A percentile compares a stretch with the other conserved stretches of the same genome.
phyloP scores from a whole-genome alignment of 148 eudicot genomes.

The Polygonum aviculare region DNA sequence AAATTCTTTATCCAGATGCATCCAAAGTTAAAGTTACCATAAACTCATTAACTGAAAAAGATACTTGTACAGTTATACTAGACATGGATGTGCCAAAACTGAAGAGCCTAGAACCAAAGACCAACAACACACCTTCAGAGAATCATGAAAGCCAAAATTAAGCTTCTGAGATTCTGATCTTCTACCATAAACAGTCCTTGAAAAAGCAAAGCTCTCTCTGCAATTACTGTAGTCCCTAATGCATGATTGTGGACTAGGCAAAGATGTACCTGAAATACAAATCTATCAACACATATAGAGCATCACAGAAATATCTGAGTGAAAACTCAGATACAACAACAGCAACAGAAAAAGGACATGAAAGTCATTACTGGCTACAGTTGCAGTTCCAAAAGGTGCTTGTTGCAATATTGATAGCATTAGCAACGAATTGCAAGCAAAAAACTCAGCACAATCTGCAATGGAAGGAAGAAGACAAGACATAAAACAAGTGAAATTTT shows the following conservation, averaged over 20 bases:
- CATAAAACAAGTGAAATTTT: no score
- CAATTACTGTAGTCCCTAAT: neutral
- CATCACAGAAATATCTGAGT: neutral
- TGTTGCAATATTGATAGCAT: neutral
- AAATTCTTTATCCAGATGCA: neutral
- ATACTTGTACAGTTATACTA: neutral
- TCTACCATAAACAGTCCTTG: neutral
- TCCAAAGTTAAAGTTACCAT: neutral
- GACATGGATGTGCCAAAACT: neutral
- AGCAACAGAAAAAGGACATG: neutral
- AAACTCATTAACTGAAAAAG: neutral
- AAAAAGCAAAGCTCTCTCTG: neutral
- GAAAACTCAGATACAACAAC: neutral
- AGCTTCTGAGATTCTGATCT: neutral
- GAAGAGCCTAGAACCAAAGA: neutral
- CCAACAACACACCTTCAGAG: conserved; percentile 7
- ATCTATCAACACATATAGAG: neutral
- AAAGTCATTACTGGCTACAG: neutral
- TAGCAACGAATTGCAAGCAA: neutral
- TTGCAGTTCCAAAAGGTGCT: neutral
- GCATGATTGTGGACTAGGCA: neutral
- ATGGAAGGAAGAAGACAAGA: neutral
- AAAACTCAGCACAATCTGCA: neutral
- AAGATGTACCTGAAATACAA: neutral
- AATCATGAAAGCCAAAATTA: neutral